Conservation (phyloP, 225 moss, liverwort and hornwort genomes). For the Rhytidiadelphus loreus region DNA sequence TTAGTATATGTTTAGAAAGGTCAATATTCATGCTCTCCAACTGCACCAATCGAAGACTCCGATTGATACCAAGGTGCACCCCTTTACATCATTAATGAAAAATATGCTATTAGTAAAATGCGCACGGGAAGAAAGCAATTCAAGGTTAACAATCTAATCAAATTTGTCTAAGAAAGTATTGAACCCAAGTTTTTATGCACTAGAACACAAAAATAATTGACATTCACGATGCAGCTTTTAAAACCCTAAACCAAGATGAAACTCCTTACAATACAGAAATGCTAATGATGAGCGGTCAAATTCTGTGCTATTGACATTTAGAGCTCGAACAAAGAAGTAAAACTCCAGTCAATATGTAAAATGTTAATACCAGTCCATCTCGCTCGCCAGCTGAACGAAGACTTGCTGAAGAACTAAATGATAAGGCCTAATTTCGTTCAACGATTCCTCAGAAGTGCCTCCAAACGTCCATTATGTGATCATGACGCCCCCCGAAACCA, state of each 20-base stretch:
- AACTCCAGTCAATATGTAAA: background rate
- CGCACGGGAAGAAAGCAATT: background rate
- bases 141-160: background rate
- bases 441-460: background rate
- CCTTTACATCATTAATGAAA: background rate
- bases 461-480: background rate
- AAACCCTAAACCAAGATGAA: background rate
- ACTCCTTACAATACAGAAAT: background rate
- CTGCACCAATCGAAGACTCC: background rate
- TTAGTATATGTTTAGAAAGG: background rate
- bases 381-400: constrained; percentile 2
- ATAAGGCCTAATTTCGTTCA: background rate
- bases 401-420: background rate
- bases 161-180: background rate
- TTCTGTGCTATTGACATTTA: background rate
- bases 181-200: background rate
- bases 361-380: constrained; percentile 1
- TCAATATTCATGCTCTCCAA: background rate
- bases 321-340: background rate
- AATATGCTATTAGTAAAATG: background rate
- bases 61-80: background rate
- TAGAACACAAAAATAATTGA: background rate
- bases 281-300: background rate
- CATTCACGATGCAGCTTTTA: background rate
- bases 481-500: background rate